Evolutionary conservation across 176 grass and related monocot genomes (phyloP).

Genomic region (Oryza meridionalis): DNA sequence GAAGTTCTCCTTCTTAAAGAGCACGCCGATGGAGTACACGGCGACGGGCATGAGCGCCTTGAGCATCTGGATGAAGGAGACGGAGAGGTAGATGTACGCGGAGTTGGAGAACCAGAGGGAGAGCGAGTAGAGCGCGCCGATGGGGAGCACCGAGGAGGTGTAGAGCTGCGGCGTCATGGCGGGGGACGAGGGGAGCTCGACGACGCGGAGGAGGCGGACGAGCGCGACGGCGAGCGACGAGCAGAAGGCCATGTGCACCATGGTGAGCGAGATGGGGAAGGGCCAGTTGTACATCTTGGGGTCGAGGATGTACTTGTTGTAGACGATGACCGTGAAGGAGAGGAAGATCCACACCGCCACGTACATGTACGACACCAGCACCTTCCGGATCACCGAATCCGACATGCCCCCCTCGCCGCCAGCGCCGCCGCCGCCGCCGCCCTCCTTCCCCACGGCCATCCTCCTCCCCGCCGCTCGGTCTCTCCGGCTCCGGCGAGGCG

Average conservation of each 20-base stretch:
- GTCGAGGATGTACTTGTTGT: conserved; percentile 99
- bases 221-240: conserved; percentile 75
- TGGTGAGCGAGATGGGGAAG: conserved; percentile 97
- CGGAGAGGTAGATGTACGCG: conserved; percentile 98
- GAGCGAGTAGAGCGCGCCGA: conserved; percentile 89
- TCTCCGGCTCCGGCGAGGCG: not conserved
- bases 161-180: conserved; percentile 84
- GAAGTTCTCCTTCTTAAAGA: conserved; percentile 86
- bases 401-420: conserved; percentile 48
- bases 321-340: conserved; percentile 93
- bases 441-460: conserved; percentile 65
- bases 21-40: conserved; percentile 87
- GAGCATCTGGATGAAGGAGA: conserved; percentile 99
- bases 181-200: conserved; percentile 62
- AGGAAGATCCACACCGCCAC: conserved; percentile 97
- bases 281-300: conserved; percentile 98
- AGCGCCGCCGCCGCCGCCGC: not conserved
- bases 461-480: not conserved
- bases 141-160: conserved; percentile 71
- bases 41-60: conserved; percentile 99
- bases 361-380: conserved; percentile 86
- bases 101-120: conserved; percentile 99
- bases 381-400: conserved; percentile 82
- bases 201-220: conserved; percentile 78
- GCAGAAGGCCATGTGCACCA: conserved; percentile 98